Conservation (phyloP, 2,329 filamentous ascomycete species). For the Pestalotiopsis sp. region DNA sequence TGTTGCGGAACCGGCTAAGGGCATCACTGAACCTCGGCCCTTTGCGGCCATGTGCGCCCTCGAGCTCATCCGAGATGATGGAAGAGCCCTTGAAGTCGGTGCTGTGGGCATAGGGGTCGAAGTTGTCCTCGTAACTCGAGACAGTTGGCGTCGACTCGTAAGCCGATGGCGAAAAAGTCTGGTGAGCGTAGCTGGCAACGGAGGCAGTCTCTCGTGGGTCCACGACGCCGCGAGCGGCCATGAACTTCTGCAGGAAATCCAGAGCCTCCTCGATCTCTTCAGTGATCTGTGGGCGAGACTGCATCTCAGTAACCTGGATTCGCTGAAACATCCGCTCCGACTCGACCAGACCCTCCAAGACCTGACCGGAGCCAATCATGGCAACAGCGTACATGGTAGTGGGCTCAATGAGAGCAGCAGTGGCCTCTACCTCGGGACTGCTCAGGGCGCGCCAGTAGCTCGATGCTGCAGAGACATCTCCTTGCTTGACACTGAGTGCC, state of each 20-base stretch:
- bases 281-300: conserved; percentile 55
- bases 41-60: conserved; percentile 74
- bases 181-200: conserved; percentile 45
- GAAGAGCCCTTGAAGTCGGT: conserved; percentile 95
- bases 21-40: conserved; percentile 78
- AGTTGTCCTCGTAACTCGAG: conserved; percentile 75
- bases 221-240: conserved; percentile 55
- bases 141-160: conserved; percentile 57
- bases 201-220: conserved; percentile 58
- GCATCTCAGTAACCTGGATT: conserved; percentile 65
- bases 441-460: conserved; percentile 80
- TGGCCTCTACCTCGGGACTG: conserved; percentile 60
- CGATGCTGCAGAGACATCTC: conserved; percentile 75
- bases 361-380: conserved; percentile 81
- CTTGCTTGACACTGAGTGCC: conserved; percentile 81
- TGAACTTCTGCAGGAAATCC: conserved; percentile 65
- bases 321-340: conserved; percentile 85
- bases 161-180: conserved; percentile 51
- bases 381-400: conserved; percentile 89
- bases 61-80: conserved; percentile 85
- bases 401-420: conserved; percentile 76
- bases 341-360: conserved; percentile 78
- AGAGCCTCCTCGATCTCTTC: conserved; percentile 88
- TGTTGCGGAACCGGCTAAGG: conserved; percentile 83
- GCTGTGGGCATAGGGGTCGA: conserved; percentile 86